phyloP scores from a whole-genome alignment of 2,329 filamentous ascomycete species.

The Penicillium sp. region DNA sequence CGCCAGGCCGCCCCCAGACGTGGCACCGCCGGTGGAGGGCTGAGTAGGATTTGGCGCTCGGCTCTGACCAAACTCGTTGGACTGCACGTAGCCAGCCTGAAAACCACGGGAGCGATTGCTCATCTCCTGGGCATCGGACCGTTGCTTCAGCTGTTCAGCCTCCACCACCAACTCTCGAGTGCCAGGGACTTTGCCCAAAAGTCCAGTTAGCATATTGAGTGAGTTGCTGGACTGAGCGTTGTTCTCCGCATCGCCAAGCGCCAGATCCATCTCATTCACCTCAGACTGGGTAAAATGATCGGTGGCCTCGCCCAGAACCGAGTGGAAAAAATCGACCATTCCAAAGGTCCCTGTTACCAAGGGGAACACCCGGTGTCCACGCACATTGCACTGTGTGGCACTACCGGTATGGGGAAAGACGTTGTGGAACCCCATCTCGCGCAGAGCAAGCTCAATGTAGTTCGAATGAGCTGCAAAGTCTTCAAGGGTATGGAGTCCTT shows the following conservation, averaged over 20 bases:
- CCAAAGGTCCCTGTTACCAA: constrained; percentile 69
- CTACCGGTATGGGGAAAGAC: constrained; percentile 72
- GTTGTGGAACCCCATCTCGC: constrained; percentile 62
- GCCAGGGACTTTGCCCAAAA: constrained; percentile 71
- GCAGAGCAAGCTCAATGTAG: constrained; percentile 70
- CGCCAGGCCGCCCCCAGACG: constrained; percentile 52
- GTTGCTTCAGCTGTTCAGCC: constrained; percentile 56
- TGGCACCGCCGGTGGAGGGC: constrained; percentile 33
- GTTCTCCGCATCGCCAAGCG: constrained; percentile 62
- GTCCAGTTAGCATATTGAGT: constrained; percentile 60
- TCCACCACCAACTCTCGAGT: constrained; percentile 62
- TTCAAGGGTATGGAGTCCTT: constrained; percentile 72
- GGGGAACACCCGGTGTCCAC: constrained; percentile 63
- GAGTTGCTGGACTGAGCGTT: constrained; percentile 38
- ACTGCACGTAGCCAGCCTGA: constrained; percentile 23
- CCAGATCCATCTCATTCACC: constrained; percentile 72
- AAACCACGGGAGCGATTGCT: constrained; percentile 44
- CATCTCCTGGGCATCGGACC: constrained; percentile 59
- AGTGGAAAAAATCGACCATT: constrained; percentile 78
- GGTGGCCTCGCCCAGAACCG: constrained; percentile 67
- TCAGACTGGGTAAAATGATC: constrained; percentile 83
- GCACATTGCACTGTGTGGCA: constrained; percentile 59
- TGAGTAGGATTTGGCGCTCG: constrained; percentile 40
- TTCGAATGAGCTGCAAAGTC: constrained; percentile 77
- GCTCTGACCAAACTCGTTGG: constrained; percentile 14